A percentile compares a stretch with the other conserved stretches of the same genome.
phyloP scores from a whole-genome alignment of 129 eudicot genomes.

The Deinandra increscens region DNA sequence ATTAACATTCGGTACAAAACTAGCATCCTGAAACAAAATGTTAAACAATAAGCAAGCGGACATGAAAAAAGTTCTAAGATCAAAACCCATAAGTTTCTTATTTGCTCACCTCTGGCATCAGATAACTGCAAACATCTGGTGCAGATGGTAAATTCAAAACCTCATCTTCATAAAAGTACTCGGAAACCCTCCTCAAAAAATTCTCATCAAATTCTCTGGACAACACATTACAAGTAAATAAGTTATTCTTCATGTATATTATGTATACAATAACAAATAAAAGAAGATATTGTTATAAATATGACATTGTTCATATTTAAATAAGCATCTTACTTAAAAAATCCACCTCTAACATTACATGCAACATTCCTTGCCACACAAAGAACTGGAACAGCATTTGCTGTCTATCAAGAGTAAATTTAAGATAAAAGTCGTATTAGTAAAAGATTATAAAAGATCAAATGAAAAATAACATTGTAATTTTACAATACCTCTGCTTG shows the following conservation, averaged over 20 bases:
- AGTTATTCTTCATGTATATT: background rate
- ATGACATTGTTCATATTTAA: conserved; percentile 18
- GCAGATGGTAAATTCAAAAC: conserved; percentile 61
- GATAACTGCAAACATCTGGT: conserved; percentile 86
- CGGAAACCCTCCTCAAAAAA: conserved; percentile 51
- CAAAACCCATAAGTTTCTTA: conserved; percentile 12
- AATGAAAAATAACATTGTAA: conserved; percentile 14
- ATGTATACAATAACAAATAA: background rate
- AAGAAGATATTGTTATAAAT: background rate
- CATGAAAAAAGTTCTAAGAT: background rate
- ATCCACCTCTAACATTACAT: conserved; percentile 94
- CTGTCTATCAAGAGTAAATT: conserved; percentile 42
- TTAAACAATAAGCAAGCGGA: conserved; percentile 1
- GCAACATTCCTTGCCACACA: conserved; percentile 99
- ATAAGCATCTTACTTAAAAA: conserved; percentile 68
- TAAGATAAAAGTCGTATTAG: background rate
- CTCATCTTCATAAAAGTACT: conserved; percentile 77
- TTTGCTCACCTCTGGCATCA: conserved; percentile 75
- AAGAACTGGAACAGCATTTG: conserved; percentile 83
- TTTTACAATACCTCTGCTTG: conserved; percentile 83
- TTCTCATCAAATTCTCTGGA: conserved; percentile 87
- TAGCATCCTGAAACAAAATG: conserved; percentile 58
- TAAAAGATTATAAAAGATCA: background rate
- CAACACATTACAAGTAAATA: conserved; percentile 24
- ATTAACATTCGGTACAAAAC: conserved; percentile 58